A percentile compares a stretch with the other conserved stretches of the same genome.
phyloP scores from a whole-genome alignment of 148 eudicot species.

The Talinum fruticosum region DNA sequence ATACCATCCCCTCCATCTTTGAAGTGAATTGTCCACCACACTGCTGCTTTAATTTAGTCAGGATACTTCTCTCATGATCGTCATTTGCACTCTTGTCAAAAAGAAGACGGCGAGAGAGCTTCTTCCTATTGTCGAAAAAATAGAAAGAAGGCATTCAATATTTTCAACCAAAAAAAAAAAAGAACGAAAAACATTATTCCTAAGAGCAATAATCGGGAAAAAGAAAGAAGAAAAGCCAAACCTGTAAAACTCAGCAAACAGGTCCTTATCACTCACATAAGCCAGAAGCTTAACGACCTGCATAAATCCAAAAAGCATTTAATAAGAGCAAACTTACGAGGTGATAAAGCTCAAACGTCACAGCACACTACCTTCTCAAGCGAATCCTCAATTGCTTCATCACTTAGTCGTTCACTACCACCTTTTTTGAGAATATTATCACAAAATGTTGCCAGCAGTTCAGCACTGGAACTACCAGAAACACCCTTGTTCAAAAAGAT shows the following conservation, averaged over 20 bases:
- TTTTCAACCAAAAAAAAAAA: neutral
- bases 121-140: conserved; percentile 54
- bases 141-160: neutral
- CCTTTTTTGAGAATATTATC: conserved; percentile 88
- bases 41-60: conserved; percentile 83
- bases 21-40: conserved; percentile 91
- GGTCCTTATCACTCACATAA: conserved; percentile 77
- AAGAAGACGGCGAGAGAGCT: conserved; percentile 76
- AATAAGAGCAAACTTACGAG: neutral
- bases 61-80: conserved; percentile 85
- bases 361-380: conserved; percentile 66
- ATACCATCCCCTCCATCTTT: conserved; percentile 91
- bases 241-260: conserved; percentile 89
- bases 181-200: too few species aligned
- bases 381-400: conserved; percentile 86
- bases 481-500: conserved; percentile 81
- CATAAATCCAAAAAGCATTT: conserved; percentile 3
- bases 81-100: conserved; percentile 90
- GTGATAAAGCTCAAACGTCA: neutral
- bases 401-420: conserved; percentile 88
- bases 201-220: neutral
- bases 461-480: conserved; percentile 87
- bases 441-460: conserved; percentile 82
- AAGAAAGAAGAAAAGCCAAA: conserved; percentile 14
- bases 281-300: conserved; percentile 83